Base-by-base conservation (phyloP, 2,329 filamentous ascomycete genomes). In the Exophiala alcalophila region DNA sequence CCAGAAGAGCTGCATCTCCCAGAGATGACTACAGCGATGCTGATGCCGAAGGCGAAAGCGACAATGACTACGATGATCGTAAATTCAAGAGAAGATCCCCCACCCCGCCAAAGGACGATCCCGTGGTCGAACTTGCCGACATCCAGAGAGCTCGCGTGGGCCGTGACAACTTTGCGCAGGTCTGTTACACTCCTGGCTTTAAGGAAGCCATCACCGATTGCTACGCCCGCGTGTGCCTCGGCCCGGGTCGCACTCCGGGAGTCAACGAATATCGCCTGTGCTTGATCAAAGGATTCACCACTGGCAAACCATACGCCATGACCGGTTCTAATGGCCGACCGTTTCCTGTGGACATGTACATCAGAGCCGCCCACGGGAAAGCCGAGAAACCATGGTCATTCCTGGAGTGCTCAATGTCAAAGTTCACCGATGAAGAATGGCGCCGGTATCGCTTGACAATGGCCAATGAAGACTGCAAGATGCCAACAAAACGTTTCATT, bases 141-240 rank as follows among this genome's bases (percentile, higher is more conserved):
- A 81, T 91, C 53, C 85, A 97, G 60, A 80, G 86, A 36, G 80
- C 91, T 39, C 81, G 88, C 44, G 78, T 98, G 45, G 87, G 90
- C 35, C 80, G 92, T 50, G 84, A 79, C 54, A 86, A 89, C 59
- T 95, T 98, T 63, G 84, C 85, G 5, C 81, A 91, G 59, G 84
- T 95, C 41, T 96, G 89, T 73, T 95, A 94, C 69, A 91, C 90
- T 56, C 92, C 92, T 8, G 83, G 83, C 3, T 96, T 98, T 55
- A 86, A 94, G 42, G 71, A 84, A 6, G 77, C 84, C 20, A 85
- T 96, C 57, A 80, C 74, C 11, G 88, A 88, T 37, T 94, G 89
- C 64, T 98, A 85, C 62, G 83, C 84, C 25, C 86, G 92, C 37
- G 80, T 97, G 53, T 86, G 83, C 50, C 79, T 96, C 43, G 91